Percentiles rank a stretch among this genome's conserved stretches.
These are phyloP conservation scores for Lasiodiplodia citricola DNA, from an alignment of 2,329 filamentous ascomycete genomes.

Conservation along the genomic window DNA sequence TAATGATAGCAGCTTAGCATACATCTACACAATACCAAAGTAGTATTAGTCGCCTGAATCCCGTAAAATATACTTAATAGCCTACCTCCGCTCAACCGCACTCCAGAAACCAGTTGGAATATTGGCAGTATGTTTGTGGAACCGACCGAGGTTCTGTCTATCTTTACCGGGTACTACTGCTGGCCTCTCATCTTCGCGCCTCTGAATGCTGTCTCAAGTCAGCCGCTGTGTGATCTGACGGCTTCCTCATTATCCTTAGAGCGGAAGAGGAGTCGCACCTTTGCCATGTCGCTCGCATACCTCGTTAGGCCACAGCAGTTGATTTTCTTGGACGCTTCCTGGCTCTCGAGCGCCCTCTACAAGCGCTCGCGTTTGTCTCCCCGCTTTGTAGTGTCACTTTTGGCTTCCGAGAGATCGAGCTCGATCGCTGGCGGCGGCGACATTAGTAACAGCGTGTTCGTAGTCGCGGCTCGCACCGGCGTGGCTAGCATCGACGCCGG, in stretches of 20 bases:
- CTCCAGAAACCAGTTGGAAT: no score
- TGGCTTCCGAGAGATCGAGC: neutral
- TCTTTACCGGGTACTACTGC: neutral
- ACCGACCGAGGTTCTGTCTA: neutral
- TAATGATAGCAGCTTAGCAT: neutral
- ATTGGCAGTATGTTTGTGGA: no score
- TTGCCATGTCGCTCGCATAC: neutral
- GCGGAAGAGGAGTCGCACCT: neutral
- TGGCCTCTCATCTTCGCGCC: neutral
- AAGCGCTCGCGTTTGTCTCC: neutral
- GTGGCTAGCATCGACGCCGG: neutral
- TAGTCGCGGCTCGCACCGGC: neutral
- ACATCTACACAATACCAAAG: neutral
- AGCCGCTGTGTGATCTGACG: neutral
- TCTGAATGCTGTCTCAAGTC: neutral
- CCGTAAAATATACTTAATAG: conserved; percentile 1
- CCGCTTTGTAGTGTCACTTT: neutral
- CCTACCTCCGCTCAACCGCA: neutral
- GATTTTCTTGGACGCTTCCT: neutral
- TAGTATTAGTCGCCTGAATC: conserved; percentile 5
- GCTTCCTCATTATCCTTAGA: neutral
- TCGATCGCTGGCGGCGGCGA: conserved; percentile 1
- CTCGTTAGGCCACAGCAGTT: neutral
- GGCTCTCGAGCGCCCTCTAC: neutral
- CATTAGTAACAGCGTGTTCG: neutral